Evolutionary conservation across 176 grass and related monocot species (phyloP), one percentile per base, ranked within the genome.

Genomic region (Microstegium vimineum): DNA sequence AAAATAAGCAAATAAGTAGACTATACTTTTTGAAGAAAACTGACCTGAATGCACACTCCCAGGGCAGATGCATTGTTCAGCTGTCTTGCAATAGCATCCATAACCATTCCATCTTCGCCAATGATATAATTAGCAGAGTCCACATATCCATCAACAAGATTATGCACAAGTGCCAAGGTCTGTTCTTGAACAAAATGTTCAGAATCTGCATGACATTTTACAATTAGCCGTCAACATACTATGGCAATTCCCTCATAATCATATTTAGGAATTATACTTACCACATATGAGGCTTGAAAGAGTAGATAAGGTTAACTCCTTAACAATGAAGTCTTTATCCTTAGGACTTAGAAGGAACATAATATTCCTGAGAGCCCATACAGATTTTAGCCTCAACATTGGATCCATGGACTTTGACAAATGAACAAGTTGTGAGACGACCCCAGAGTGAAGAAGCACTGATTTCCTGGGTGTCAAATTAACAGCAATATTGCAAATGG

Each of bases 101-200:
- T 82, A 73, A 99, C 80, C 20, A 88, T 75, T 57, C 70, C 69
- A 85, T 95, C 91, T 74, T 91, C 89, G 37, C 85, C 87, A 95
- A 85, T 85, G 71, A 95, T 66, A 71, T 88, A 87, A 31, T 90
- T 82, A 78, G 89, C 43, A 85, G 82, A 85, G 10, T 79, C 87
- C 41, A 81, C 74, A 76, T 89, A 92, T 71, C 91, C 93, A 89
- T 95, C 93, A 66, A 99, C 27, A 87, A 99, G 91, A 88, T 95
- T 95, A 61, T 86, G 86, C 18, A 93, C 87, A 32, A 99, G 72
- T 87, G 93, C 90, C 79, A 99, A 89, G 11, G 91, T 82, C 69
- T 95, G 96, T 77, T 99, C 93, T 78, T 99, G 96, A 86, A 99
- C 77, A 81, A 84, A 85, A 91, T 85, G 83, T 77, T 95, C 96